Base-by-base conservation (phyloP, 2,329 filamentous ascomycete species). In the Gyromitra esculenta region DNA sequence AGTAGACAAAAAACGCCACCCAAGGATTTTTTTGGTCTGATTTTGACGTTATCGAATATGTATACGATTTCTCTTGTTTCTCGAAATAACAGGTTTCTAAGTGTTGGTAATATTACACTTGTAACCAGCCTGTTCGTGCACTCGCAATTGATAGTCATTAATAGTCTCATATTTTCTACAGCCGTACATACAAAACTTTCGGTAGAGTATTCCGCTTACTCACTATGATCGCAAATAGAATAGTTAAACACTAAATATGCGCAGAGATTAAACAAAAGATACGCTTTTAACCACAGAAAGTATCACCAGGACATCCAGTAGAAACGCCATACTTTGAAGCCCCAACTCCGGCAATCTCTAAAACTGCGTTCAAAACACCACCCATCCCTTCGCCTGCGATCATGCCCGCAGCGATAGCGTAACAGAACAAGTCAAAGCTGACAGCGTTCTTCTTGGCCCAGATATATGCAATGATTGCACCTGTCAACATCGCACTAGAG, bases 311-410 rank as follows among this genome's bases (percentile, higher is more conserved):
- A 72, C 85, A 87, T 1, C 82, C 85, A 66, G 84, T 80, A 48
- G 83, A 81, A 0, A 82, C 83, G 11, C 85, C 86, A 72, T 86
- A 84, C 0, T 81, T 80, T 54, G 82, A 81, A 7, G 85, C 77
- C 5, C 77, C 79, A 35, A 81, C 75, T 7, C 77, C 79, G 11
- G 78, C 85, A 67, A 87, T 83, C 79, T 87, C 84, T 81, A 86
- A 84, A 45, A 86, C 81, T 1, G 89, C 88, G 78, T 89, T 89
- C 74, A 90, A 81, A n/a, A 90, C 88, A 78, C 89, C 89, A 43
- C 89, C 89, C 69, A 90, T 86, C 71, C 89, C 89, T 83, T 90
- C 89, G 4, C 89, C 89, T 2, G 89, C 88, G 81, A 90, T 90
- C 78, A 89, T 84, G 60, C 89, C 89, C 41, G 87, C 87, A 1